Evolutionary conservation across 2,329 filamentous ascomycete species (phyloP), one percentile per base, ranked within the genome.

Genomic region (Diaporthe vaccinii): DNA sequence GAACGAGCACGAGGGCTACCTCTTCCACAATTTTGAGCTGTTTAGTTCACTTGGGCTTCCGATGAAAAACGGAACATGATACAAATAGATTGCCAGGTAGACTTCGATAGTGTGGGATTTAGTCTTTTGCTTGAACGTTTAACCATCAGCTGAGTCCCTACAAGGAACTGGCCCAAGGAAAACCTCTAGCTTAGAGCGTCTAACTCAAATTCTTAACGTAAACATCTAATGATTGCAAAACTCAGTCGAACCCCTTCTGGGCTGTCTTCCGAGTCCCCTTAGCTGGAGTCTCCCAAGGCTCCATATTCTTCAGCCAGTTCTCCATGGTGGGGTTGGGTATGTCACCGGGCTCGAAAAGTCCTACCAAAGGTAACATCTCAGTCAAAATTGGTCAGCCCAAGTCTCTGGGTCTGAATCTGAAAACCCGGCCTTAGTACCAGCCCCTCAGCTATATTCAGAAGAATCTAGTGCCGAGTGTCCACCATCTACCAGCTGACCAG

Each of bases 291-390:
- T 65, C 61, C 61, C 61, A 65, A 3, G 41, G 61, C 20, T 65
- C 61, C 61, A 65, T 65, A 17, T 65, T 65, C 41, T 65, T 65
- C 28, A 65, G 17, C 61, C 61, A 65, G 61, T 65, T 65, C 41
- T 65, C 61, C 61, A 65, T 34, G 5, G 61, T 65, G 2, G 61
- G 61, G 20, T 65, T 49, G 25, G 61, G 61, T 65, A 65, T 34
- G 4, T 65, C 10, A n/a, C 41, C 61, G 17, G 61, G 61, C 41
- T 65, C 41, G 41, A 65, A 65, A 4, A 65, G 41, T 34, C 61
- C 61, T 65, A 17, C 28, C 61, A 49, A 4, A 14, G 31, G n/a
- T n/a, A 15, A n/a, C 10, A 28, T 34, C 41, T 49, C 14, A 65
- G 61, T 22, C 4, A 31, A 17, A 9, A 34, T 34, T 34, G 34